These are phyloP conservation scores for Lavandula angustifolia DNA, from an alignment of 257 asterid species.

Conservation along the genomic window DNA sequence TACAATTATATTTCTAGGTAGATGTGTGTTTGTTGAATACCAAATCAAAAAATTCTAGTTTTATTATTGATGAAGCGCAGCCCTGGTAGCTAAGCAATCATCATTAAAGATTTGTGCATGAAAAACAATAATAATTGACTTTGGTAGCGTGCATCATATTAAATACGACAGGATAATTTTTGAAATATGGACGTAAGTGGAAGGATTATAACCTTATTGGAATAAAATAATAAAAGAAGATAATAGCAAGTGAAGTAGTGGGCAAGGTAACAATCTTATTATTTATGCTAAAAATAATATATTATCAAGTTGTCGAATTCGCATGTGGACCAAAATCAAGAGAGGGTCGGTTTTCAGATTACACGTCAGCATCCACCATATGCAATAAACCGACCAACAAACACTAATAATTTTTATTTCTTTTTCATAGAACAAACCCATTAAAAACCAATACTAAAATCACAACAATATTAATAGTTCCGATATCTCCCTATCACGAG, in stretches of 20 bases:
- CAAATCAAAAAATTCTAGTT: neutral
- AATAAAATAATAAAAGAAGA: no score
- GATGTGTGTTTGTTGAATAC: neutral
- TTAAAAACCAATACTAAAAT: neutral
- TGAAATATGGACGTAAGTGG: no score
- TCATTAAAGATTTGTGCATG: neutral
- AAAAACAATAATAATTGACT: neutral
- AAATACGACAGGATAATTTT: no score
- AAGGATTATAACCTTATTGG: no score
- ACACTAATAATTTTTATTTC: neutral
- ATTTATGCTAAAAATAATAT: no score
- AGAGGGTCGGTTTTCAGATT: conserved; percentile 5
- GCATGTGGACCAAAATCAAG: neutral
- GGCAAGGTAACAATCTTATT: no score
- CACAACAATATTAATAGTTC: neutral
- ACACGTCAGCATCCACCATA: conserved; percentile 1
- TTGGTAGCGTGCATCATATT: neutral
- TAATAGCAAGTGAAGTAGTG: conserved; percentile 1
- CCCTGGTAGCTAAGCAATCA: neutral
- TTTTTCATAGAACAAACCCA: neutral
- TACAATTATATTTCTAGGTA: neutral
- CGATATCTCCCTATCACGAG: neutral
- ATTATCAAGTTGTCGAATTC: conserved; percentile 13
- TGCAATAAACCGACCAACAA: neutral
- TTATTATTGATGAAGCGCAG: neutral